Evolutionary conservation across 2,329 filamentous ascomycete species (phyloP), one percentile per base, ranked within the genome.

Genomic region (Pseudopithomyces maydicus): DNA sequence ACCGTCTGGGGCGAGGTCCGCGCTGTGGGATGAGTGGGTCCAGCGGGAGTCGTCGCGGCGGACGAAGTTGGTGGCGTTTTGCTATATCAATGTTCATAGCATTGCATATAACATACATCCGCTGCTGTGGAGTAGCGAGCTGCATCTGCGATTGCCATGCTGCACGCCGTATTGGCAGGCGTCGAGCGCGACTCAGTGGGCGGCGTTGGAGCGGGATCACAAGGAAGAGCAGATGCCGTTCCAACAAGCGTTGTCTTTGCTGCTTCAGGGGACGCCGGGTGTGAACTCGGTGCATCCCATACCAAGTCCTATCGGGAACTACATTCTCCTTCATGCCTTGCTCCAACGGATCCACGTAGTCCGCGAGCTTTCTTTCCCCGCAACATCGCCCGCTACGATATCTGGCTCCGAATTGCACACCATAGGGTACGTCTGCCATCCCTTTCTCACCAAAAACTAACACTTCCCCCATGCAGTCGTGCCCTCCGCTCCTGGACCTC

Each of bases 401-500:
- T 65, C 68, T 3, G 23, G 57, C 0, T 45, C 58, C 5, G 70
- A 72, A 26, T 53, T 69, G 4, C 64, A 70, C 20, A 62, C 59
- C 0, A 61, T 73, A 6, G 55, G 56, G 59, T 62, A 49, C 48
- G 58, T 52, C 12, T 32, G 5, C n/a, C 12, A n/a, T 14, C 35
- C 12, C n/a, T 14, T 5, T 38, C 35, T 38, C 12, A 7, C 12
- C 35, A 14, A 6, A 5, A n/a, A 38, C 35, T n/a, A n/a, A 38
- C n/a, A n/a, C 17, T 20, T 14, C 32, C 14, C n/a, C 6, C 15
- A 5, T 15, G 8, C n/a, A 64, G 66, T 19, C 66, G 66, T 15
- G 67, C 72, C 1, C 68, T 75, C 15, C 69, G 67, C 17, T 68
- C 64, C 7, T 76, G 74, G 73, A 74, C 73, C 7, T 70, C 68